phyloP scores from a whole-genome alignment of 2,329 filamentous ascomycete genomes.

The Alternaria postmessia region DNA sequence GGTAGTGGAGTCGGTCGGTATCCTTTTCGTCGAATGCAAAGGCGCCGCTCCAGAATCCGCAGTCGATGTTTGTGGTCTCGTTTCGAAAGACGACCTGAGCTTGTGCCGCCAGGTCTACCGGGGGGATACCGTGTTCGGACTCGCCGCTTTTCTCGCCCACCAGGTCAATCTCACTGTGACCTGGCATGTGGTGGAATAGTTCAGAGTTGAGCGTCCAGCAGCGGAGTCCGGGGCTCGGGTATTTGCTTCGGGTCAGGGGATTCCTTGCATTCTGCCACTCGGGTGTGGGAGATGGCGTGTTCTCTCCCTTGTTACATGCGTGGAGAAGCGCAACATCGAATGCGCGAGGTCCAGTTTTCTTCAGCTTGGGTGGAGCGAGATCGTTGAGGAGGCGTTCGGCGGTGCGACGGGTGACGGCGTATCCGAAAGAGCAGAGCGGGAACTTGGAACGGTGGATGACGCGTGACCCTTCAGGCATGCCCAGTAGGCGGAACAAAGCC shows the following conservation, averaged over 20 bases:
- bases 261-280: slow-evolving; percentile 30
- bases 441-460: slow-evolving; percentile 53
- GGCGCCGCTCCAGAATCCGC: slow-evolving; percentile 51
- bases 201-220: slow-evolving; percentile 57
- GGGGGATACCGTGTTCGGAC: slow-evolving; percentile 38
- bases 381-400: slow-evolving; percentile 51
- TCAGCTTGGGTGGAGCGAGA: slow-evolving; percentile 47
- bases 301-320: slow-evolving; percentile 48
- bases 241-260: slow-evolving; percentile 36
- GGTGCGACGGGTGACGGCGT: slow-evolving; percentile 52
- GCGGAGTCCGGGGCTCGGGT: slow-evolving; percentile 47
- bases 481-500: slow-evolving; percentile 46
- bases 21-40: slow-evolving; percentile 48
- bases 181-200: slow-evolving; percentile 56
- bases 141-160: slow-evolving; percentile 43
- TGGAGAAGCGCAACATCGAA: slow-evolving; percentile 56
- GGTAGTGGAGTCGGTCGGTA: slow-evolving; percentile 38
- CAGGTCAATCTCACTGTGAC: slow-evolving; percentile 49
- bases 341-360: slow-evolving; percentile 42
- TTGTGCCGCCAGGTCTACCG: slow-evolving; percentile 47
- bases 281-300: slow-evolving; percentile 40
- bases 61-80: slow-evolving; percentile 51
- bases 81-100: slow-evolving; percentile 41
- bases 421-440: slow-evolving; percentile 57
- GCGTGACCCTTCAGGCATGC: slow-evolving; percentile 48